phyloP scores from a whole-genome alignment of 169 alveolate genomes.

The Eimeria mitis region DNA sequence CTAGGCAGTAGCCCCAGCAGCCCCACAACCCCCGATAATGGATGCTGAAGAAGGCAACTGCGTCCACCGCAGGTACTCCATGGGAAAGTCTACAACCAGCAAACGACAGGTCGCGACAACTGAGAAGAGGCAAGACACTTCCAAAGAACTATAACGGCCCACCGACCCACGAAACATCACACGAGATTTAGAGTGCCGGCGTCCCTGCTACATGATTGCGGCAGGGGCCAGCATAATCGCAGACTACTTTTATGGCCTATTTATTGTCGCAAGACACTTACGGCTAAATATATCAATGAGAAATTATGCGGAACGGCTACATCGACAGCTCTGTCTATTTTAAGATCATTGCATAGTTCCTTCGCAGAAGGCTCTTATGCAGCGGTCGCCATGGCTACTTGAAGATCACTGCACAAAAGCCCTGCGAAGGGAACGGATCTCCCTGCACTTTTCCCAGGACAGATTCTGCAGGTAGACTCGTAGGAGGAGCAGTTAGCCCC shows the following conservation, averaged over 20 bases:
- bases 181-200: neutral
- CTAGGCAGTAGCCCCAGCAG: slow-evolving; percentile 1
- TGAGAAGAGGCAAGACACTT: neutral
- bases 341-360: too few species aligned
- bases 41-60: neutral
- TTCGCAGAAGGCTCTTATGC: too few species aligned
- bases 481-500: neutral
- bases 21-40: neutral
- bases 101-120: neutral
- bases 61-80: neutral
- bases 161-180: neutral
- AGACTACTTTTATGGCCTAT: neutral
- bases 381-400: too few species aligned
- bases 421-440: neutral
- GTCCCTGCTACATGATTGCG: neutral
- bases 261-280: neutral
- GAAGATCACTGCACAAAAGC: neutral
- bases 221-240: neutral
- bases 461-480: neutral
- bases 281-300: neutral
- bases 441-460: neutral
- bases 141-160: too few species aligned
- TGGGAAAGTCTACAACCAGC: neutral
- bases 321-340: neutral
- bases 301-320: neutral